Evolutionary conservation across 2,329 filamentous ascomycete species (phyloP).

Genomic region (Byssoonygena ceratinophila): DNA sequence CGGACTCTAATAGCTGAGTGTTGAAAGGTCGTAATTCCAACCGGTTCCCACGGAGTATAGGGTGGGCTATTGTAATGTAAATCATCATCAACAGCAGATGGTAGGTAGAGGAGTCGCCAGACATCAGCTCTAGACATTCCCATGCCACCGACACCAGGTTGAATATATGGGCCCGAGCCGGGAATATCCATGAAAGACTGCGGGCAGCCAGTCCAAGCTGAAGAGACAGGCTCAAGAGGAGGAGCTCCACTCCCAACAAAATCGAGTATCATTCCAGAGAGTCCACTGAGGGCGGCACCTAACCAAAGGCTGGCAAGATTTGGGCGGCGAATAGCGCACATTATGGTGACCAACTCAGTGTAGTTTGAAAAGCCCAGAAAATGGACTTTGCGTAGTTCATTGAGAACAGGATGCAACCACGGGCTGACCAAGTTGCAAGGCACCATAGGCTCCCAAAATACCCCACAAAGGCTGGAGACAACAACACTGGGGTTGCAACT

Average conservation of each 20-base stretch:
- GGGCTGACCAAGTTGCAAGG: constrained; percentile 7
- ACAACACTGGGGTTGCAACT: background rate
- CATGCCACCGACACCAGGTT: background rate
- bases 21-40: background rate
- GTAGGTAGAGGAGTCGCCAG: constrained; percentile 7
- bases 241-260: background rate
- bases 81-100: constrained; percentile 7
- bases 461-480: constrained; percentile 4
- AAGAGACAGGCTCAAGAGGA: constrained; percentile 1
- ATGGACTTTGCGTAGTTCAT: constrained; percentile 9
- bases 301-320: constrained; percentile 5
- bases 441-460: constrained; percentile 9
- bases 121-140: background rate
- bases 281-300: constrained; percentile 6
- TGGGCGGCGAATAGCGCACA: constrained; percentile 3
- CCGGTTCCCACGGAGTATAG: constrained; percentile 4
- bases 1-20: constrained; percentile 1
- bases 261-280: background rate
- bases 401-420: constrained; percentile 5
- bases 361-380: constrained; percentile 1
- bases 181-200: constrained; percentile 10
- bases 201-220: constrained; percentile 3
- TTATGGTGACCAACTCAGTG: constrained; percentile 4
- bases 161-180: constrained; percentile 6
- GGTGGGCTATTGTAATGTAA: constrained; percentile 8